Conservation (phyloP, 2,329 filamentous ascomycete species). For the Calonectria pauciramosa region DNA sequence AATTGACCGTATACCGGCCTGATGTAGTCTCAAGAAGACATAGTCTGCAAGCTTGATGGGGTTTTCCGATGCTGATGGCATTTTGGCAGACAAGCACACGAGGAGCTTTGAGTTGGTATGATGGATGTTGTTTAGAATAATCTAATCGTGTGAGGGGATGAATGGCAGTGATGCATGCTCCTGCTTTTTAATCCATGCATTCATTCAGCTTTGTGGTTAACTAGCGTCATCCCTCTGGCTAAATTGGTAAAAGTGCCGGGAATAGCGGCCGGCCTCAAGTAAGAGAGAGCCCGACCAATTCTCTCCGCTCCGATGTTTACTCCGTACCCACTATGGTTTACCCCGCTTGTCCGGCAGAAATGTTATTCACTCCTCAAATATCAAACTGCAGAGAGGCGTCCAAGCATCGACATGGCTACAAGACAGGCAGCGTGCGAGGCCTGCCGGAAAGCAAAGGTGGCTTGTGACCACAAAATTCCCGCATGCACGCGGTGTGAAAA, state of each 20-base stretch:
- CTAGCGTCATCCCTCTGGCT: too few species aligned
- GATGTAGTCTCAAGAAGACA: constrained; percentile 21
- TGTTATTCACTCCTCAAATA: not conserved
- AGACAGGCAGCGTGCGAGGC: constrained; percentile 42
- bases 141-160: not conserved
- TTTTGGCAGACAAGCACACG: not conserved
- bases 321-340: not conserved
- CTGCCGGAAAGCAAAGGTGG: constrained; percentile 44
- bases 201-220: too few species aligned
- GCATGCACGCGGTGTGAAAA: constrained; percentile 44
- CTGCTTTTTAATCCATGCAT: too few species aligned
- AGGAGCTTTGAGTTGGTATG: not conserved
- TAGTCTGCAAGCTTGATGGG: constrained; percentile 23
- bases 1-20: constrained; percentile 68
- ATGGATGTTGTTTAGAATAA: not conserved
- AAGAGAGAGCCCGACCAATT: not conserved
- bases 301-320: not conserved
- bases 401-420: constrained; percentile 26
- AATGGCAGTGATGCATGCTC: not conserved
- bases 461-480: constrained; percentile 43
- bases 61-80: not conserved
- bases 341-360: not conserved
- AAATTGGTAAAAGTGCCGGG: too few species aligned
- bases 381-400: not conserved
- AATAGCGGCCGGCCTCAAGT: too few species aligned